Conservation (phyloP, 805 yeast genomes). For the Yueomyces sinensis region DNA sequence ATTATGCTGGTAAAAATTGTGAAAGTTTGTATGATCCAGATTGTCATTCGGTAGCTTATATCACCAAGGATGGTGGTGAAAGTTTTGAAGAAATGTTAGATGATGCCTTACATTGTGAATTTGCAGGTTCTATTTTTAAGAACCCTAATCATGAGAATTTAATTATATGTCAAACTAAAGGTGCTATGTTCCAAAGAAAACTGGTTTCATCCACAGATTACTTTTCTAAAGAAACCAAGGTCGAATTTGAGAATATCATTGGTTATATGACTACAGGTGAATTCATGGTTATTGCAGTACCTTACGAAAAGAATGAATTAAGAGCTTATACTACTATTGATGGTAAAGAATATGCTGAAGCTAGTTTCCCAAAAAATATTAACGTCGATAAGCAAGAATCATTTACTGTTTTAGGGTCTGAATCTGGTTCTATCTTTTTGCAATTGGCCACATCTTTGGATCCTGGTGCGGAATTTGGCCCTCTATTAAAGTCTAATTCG, state of each 20-base stretch:
- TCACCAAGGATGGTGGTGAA: constrained; percentile 56
- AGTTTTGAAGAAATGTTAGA: constrained; percentile 42
- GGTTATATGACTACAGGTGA: constrained; percentile 66
- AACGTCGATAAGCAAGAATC: constrained; percentile 49
- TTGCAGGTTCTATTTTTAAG: constrained; percentile 41
- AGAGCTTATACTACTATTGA: constrained; percentile 67
- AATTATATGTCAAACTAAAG: constrained; percentile 49
- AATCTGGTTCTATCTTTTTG: constrained; percentile 58
- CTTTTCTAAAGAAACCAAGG: constrained; percentile 29
- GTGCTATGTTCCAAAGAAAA: constrained; percentile 19
- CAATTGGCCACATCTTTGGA: constrained; percentile 61
- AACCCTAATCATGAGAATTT: constrained; percentile 33
- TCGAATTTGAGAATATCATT: constrained; percentile 42
- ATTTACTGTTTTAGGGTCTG: constrained; percentile 68
- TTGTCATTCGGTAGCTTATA: constrained; percentile 48
- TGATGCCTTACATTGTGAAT: constrained; percentile 50
- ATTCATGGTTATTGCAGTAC: constrained; percentile 60
- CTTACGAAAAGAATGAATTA: constrained; percentile 37
- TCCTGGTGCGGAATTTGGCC: constrained; percentile 50
- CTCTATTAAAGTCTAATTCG: constrained; percentile 75
- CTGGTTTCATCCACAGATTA: constrained; percentile 42
- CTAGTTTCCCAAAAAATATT: constrained; percentile 58
- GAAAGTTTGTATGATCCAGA: constrained; percentile 28
- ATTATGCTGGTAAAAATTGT: constrained; percentile 54
- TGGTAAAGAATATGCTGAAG: constrained; percentile 65